Conservation (phyloP, 768 basidiomycete species). For the Boletus vermiculosoides region DNA sequence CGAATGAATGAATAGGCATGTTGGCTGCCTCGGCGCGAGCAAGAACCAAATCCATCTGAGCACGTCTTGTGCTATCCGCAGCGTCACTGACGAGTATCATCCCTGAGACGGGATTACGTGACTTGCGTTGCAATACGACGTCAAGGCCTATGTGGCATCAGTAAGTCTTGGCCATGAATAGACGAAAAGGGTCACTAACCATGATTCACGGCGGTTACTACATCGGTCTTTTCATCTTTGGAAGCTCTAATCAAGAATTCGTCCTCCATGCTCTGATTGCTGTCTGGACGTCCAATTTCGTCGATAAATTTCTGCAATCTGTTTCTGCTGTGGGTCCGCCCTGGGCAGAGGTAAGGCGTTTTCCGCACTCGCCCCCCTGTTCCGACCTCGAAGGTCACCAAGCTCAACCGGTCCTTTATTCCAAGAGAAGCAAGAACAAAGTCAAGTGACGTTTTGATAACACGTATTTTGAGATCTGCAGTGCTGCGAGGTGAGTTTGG, state of each 20-base stretch:
- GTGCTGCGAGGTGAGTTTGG: constrained; percentile 70
- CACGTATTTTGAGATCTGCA: constrained; percentile 81
- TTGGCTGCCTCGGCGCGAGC: constrained; percentile 96
- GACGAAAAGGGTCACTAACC: constrained; percentile 42
- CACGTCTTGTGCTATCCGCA: constrained; percentile 85
- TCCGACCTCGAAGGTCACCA: constrained; percentile 94
- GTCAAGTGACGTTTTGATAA: constrained; percentile 85
- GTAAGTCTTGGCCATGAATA: background rate
- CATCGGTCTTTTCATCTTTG: constrained; percentile 93
- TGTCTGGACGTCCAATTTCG: constrained; percentile 49
- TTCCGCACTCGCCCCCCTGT: constrained; percentile 77
- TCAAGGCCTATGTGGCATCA: constrained; percentile 63
- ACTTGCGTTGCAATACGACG: constrained; percentile 90
- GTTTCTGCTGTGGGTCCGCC: constrained; percentile 63
- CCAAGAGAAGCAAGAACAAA: constrained; percentile 80
- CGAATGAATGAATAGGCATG: constrained; percentile 95
- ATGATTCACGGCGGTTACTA: constrained; percentile 97
- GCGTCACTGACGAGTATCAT: constrained; percentile 94
- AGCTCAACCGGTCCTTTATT: constrained; percentile 74
- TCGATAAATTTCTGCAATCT: constrained; percentile 79
- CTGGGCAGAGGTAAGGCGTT: constrained; percentile 86
- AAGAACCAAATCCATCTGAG: constrained; percentile 97
- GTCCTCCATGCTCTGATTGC: constrained; percentile 51
- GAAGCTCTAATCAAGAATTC: constrained; percentile 67
- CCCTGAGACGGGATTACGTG: constrained; percentile 85